Conservation (phyloP, 2,329 filamentous ascomycete genomes). For the Pseudogymnoascus sp. region DNA sequence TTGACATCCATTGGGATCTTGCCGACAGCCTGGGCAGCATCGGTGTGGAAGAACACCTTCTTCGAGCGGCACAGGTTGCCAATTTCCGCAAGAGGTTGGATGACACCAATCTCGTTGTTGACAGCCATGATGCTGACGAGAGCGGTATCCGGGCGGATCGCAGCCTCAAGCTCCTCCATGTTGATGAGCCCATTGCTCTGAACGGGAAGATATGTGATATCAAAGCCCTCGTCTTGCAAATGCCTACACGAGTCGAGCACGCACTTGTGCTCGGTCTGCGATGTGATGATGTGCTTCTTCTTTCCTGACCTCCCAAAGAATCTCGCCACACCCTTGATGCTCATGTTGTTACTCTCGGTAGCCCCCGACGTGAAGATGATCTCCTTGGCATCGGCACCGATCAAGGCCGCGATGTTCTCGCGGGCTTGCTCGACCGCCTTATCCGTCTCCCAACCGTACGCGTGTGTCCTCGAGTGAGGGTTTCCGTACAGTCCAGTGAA, state of each 20-base stretch:
- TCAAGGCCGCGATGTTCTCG: conserved; percentile 72
- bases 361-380: conserved; percentile 98
- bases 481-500: conserved; percentile 93
- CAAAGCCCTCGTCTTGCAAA: conserved; percentile 92
- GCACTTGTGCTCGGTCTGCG: conserved; percentile 98
- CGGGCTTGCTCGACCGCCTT: conserved; percentile 85
- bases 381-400: conserved; percentile 92
- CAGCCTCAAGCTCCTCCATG: conserved; percentile 75
- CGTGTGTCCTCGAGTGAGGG: conserved; percentile 92
- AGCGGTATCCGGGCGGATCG: conserved; percentile 83
- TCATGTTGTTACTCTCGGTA: conserved; percentile 99
- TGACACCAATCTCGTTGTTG: conserved; percentile 99
- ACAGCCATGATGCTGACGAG: conserved; percentile 97
- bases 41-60: conserved; percentile 97
- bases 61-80: conserved; percentile 82
- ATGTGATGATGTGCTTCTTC: conserved; percentile 98
- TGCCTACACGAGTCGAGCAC: conserved; percentile 95
- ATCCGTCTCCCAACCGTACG: conserved; percentile 98
- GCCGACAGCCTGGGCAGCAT: conserved; percentile 93
- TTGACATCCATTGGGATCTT: conserved; percentile 97
- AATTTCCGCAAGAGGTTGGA: conserved; percentile 90
- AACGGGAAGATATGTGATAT: conserved; percentile 94
- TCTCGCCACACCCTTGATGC: conserved; percentile 92
- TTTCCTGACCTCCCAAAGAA: conserved; percentile 91
- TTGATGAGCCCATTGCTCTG: conserved; percentile 77